Evolutionary conservation across 2,329 filamentous ascomycete species (phyloP).

Genomic region (Ascochyta lentis): DNA sequence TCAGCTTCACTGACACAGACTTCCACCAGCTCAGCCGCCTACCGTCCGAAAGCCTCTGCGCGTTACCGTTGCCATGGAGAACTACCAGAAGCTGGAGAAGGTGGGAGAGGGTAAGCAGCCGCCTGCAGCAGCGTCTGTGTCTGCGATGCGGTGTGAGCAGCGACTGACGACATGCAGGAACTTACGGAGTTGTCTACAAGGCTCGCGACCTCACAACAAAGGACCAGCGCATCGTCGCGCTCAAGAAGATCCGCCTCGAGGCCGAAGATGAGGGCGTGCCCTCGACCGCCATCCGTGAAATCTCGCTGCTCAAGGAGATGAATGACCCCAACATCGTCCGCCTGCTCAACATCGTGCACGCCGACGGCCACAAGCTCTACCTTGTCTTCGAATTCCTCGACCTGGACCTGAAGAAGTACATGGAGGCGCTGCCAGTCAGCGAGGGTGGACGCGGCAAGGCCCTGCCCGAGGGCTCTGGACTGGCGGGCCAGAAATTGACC

Average conservation of each 20-base stretch:
- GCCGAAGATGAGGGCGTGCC: constrained; percentile 94
- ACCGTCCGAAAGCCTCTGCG: constrained; percentile 26
- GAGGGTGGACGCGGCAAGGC: constrained; percentile 87
- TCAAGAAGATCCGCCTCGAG: constrained; percentile 95
- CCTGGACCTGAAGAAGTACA: constrained; percentile 92
- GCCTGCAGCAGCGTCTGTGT: background rate
- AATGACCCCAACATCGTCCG: constrained; percentile 88
- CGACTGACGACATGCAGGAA: constrained; percentile 64
- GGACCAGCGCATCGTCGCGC: constrained; percentile 80
- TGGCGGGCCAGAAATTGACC: constrained; percentile 70
- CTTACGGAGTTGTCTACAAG: constrained; percentile 95
- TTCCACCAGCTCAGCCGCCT: constrained; percentile 26
- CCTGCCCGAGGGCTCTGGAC: constrained; percentile 76
- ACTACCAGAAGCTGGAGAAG: constrained; percentile 96
- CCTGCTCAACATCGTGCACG: constrained; percentile 90
- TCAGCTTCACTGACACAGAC: background rate
- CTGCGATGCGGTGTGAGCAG: background rate
- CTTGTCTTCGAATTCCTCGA: constrained; percentile 93
- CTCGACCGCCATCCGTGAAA: constrained; percentile 91
- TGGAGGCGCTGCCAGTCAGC: constrained; percentile 85
- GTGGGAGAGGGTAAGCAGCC: constrained; percentile 79
- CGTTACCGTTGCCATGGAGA: constrained; percentile 71
- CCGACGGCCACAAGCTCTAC: constrained; percentile 93
- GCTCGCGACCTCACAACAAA: constrained; percentile 82
- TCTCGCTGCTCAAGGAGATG: constrained; percentile 94